Evolutionary conservation across 352 stramenopile species (phyloP).

Genomic region (Globisporangium parvum): DNA sequence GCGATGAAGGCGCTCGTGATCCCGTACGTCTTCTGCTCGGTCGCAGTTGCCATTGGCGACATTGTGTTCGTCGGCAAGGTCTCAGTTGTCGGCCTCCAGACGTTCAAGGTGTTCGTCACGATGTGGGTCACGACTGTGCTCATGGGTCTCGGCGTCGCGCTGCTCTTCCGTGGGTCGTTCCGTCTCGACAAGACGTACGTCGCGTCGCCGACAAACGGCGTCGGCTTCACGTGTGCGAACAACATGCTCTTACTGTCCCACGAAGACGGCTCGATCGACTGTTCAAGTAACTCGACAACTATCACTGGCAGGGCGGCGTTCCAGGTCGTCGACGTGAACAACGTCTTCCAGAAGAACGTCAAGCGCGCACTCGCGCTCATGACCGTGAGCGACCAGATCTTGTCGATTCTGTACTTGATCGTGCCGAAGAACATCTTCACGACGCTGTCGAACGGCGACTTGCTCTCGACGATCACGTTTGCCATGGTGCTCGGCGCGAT

Average conservation of each 20-base stretch:
- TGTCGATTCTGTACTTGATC: slow-evolving; percentile 47
- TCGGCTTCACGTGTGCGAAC: slow-evolving; percentile 51
- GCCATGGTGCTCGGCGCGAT: slow-evolving; percentile 59
- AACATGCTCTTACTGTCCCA: slow-evolving; percentile 17
- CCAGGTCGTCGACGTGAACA: slow-evolving; percentile 39
- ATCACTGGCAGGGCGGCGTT: slow-evolving; percentile 25
- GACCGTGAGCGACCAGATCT: slow-evolving; percentile 53
- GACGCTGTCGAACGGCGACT: slow-evolving; percentile 35
- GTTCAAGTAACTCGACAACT: too few relatives aligned
- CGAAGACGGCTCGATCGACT: background rate
- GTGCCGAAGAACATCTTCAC: slow-evolving; percentile 63
- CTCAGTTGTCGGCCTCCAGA: slow-evolving; percentile 62
- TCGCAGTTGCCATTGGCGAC: slow-evolving; percentile 68
- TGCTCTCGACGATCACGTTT: slow-evolving; percentile 66
- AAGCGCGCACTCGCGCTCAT: slow-evolving; percentile 32
- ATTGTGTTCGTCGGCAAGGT: slow-evolving; percentile 75
- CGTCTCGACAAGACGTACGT: slow-evolving; percentile 19
- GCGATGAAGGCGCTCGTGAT: slow-evolving; percentile 74
- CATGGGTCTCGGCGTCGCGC: slow-evolving; percentile 48
- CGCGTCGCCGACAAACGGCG: slow-evolving; percentile 20
- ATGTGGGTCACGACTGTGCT: slow-evolving; percentile 45
- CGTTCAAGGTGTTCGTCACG: slow-evolving; percentile 49
- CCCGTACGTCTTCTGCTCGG: slow-evolving; percentile 79
- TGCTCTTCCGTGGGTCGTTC: slow-evolving; percentile 57
- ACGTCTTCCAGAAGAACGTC: slow-evolving; percentile 40